A percentile compares a stretch with the other conserved stretches of the same genome.
Conservation (phyloP, 179 eudicot genomes). For the Monotropa hypopitys region DNA sequence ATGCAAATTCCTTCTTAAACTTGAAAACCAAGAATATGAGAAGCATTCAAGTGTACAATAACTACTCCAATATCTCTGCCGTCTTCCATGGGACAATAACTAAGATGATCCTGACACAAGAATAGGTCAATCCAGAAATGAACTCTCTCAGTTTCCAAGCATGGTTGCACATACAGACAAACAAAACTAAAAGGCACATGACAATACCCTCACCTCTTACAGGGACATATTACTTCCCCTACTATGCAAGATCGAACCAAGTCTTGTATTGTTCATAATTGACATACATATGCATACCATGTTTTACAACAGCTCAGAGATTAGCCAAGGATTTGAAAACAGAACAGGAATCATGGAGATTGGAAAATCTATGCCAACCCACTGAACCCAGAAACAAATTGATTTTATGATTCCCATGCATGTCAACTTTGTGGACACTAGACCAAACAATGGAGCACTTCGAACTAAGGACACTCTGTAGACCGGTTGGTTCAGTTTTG, state of each 20-base stretch:
- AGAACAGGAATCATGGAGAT: neutral
- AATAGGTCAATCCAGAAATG: neutral
- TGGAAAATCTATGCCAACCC: neutral
- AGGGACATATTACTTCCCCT: neutral
- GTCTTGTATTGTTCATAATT: neutral
- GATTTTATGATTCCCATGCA: neutral
- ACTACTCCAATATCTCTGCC: neutral
- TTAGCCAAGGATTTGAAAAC: neutral
- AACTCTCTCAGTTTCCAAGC: neutral
- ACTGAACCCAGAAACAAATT: neutral
- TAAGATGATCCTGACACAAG: neutral
- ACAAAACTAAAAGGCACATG: neutral
- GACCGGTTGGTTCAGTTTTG: neutral
- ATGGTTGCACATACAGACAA: neutral
- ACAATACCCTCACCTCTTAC: neutral
- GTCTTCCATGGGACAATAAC: neutral
- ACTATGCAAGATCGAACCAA: neutral
- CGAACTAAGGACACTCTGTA: neutral
- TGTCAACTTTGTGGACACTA: neutral
- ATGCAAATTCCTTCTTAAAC: neutral
- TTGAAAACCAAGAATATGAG: neutral
- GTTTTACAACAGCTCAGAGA: neutral
- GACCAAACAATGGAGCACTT: neutral
- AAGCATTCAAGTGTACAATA: neutral
- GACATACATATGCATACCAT: neutral